These are phyloP conservation scores for Aureobasidium melanogenum DNA, from an alignment of 2,329 filamentous ascomycete genomes.

Conservation along the genomic window DNA sequence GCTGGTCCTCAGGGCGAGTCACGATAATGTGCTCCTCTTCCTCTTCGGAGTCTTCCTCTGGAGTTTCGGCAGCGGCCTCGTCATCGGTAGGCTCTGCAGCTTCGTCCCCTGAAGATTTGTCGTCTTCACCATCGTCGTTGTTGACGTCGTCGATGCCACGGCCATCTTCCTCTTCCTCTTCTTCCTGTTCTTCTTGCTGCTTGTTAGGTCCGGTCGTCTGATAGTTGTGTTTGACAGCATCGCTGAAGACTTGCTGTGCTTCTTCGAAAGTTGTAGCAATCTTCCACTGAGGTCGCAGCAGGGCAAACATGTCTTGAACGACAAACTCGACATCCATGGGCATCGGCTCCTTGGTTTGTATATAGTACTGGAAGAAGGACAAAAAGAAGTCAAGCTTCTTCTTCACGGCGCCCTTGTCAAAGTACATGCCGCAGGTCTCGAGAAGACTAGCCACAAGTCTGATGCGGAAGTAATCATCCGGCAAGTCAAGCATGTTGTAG, in stretches of 20 bases:
- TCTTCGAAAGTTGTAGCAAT: constrained; percentile 66
- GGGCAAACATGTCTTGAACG: constrained; percentile 80
- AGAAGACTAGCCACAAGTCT: constrained; percentile 80
- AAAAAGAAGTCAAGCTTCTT: constrained; percentile 98
- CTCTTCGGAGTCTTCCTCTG: constrained; percentile 58
- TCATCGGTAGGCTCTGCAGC: constrained; percentile 42
- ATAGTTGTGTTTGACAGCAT: constrained; percentile 85
- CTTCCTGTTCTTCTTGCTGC: constrained; percentile 22
- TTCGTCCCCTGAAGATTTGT: constrained; percentile 35
- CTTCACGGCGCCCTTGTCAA: constrained; percentile 83
- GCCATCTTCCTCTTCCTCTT: constrained; percentile 65
- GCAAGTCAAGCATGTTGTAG: constrained; percentile 69
- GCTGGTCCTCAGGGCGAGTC: constrained; percentile 77
- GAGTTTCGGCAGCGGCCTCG: constrained; percentile 41
- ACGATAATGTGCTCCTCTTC: constrained; percentile 85
- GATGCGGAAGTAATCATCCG: constrained; percentile 94
- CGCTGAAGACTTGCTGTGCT: constrained; percentile 71
- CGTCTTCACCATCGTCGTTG: constrained; percentile 54
- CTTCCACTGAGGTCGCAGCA: constrained; percentile 88
- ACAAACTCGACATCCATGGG: constrained; percentile 98
- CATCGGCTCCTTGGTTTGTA: constrained; percentile 77
- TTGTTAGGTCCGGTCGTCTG: constrained; percentile 45
- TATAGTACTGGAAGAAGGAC: constrained; percentile 95
- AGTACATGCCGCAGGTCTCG: constrained; percentile 94
- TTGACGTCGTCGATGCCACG: constrained; percentile 36